Evolutionary conservation across 2,329 filamentous ascomycete species (phyloP), one percentile per base, ranked within the genome.

Genomic region (Sporothrix variecibatus): DNA sequence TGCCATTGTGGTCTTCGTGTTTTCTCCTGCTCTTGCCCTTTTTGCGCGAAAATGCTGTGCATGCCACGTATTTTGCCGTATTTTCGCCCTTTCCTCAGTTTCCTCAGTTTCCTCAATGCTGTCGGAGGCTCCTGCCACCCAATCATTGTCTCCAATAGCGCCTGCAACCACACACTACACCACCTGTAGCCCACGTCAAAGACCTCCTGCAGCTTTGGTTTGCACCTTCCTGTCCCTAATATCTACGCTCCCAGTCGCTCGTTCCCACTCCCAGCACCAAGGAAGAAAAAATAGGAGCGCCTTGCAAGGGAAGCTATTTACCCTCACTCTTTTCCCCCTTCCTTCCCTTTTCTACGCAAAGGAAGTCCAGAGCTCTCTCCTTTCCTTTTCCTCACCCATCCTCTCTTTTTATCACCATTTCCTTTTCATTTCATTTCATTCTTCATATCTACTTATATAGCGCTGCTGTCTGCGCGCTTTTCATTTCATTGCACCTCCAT

Each of bases 281-380:
- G 43, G 26, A 20, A 60, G 31, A 56, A 51, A 70, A 51, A 65
- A 38, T 49, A 64, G 53, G 31, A 60, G 20, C 67, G 4, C 3
- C 11, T 23, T 56, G 28, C 46, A 17, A 53, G 43, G 26, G 56
- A 43, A 65, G 26, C 75, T 74, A 65, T 67, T 74, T 31, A 65
- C 28, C 70, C 51, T 62, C 56, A 34, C 60, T 70, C 11, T 43
- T 43, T 46, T 26, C 46, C 46, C 40, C 46, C 28, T 40, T 31
- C 28, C 20, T 64, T 49, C 46, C 46, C 20, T 51, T 72, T 38
- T 17, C 17, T 65, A 31, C 43, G 23, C 26, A 28, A 31, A 38
- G 3, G 34, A 34, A 67, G 38, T 17, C 26, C 8, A 31, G 51
- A 64, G 65, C 65, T 65, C 43, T 26, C 69, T n/a, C 72, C 71